A percentile compares a stretch with the other conserved stretches of the same genome.
Conservation (phyloP, 1,284 basidiomycete genomes). For the Ceratobasidium sp. region DNA sequence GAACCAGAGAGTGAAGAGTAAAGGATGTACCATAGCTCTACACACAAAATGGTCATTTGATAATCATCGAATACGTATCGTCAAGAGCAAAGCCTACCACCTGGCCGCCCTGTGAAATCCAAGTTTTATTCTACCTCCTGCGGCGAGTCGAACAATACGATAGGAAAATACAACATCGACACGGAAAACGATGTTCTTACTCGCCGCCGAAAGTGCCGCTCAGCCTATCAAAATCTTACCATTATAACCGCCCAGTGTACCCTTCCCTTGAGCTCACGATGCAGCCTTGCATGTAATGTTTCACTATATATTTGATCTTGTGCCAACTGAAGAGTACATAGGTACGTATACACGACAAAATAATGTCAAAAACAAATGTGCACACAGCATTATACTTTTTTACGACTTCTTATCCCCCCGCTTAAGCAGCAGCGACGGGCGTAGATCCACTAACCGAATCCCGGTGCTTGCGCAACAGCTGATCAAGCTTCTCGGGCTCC, state of each 20-base stretch:
- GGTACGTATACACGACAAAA: conserved; percentile 11
- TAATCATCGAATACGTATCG: too few species aligned
- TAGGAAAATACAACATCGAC: too few species aligned
- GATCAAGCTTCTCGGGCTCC: conserved; percentile 85
- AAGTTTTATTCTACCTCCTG: too few species aligned
- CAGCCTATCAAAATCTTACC: not conserved
- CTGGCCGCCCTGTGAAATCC: too few species aligned
- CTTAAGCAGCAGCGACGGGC: conserved; percentile 5
- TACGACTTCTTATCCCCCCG: not conserved
- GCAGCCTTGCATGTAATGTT: too few species aligned
- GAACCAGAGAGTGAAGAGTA: conserved; percentile 23
- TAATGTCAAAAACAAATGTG: conserved; percentile 13
- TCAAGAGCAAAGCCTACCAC: too few species aligned
- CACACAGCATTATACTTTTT: conserved; percentile 21
- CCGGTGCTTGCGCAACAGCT: conserved; percentile 76
- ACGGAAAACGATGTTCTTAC: not conserved
- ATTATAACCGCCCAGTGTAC: conserved; percentile 3
- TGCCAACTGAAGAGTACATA: conserved; percentile 27
- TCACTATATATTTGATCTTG: too few species aligned
- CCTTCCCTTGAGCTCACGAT: too few species aligned
- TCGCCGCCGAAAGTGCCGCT: not conserved
- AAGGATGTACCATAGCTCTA: conserved; percentile 4
- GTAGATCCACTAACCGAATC: conserved; percentile 45
- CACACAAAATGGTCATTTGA: conserved; percentile 17
- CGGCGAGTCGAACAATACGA: too few species aligned